Base-by-base conservation (phyloP, 208 protist species). In the Trypanosoma conorhini region DNA sequence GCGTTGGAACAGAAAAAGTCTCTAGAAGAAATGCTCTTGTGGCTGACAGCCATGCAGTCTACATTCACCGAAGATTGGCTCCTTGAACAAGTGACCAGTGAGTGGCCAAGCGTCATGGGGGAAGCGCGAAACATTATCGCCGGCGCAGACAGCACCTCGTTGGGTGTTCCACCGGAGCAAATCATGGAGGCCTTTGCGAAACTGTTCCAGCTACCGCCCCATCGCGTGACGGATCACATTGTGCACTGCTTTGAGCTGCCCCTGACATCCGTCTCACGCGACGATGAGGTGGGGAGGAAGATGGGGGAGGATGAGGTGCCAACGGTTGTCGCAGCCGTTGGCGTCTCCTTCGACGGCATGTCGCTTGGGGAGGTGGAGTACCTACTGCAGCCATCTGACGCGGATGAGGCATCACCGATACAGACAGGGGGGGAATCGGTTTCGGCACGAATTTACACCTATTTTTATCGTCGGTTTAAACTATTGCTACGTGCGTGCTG, bases 291-390 rank as follows among this genome's bases (percentile, higher is more conserved):
- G 28, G 50, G 42, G 5, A 5, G 50, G 22, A 54, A 5, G 17
- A 54, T 5, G 50, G 0, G 0, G 26, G 24, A 10, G 7, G 48
- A 67, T 67, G 30, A 44, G 7, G n/a, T 38, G 8, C 44, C 24
- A 40, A 26, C 15, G 24, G 24, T 57, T 15, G 35, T 57, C 13
- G 31, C 48, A 44, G 42, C 30, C 44, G 19, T 67, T 35, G 62
- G 46, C 42, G 46, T 48, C 5, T 67, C 46, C 1, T 67, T 67
- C 57, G 62, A 56, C 33, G 62, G 62, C 4, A 42, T 26, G 26
- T 67, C 48, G 26, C 48, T 67, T 56, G 62, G 57, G 46, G 62
- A 67, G 28, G 62, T 67, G 48, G 62, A 67, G 31, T 67, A 67
- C 30, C 55, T 67, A 0, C 48, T 67, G 30, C 62, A 67, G 28